phyloP scores from a whole-genome alignment of 2,329 filamentous ascomycete species.

The Ceratocystis harringtonii region DNA sequence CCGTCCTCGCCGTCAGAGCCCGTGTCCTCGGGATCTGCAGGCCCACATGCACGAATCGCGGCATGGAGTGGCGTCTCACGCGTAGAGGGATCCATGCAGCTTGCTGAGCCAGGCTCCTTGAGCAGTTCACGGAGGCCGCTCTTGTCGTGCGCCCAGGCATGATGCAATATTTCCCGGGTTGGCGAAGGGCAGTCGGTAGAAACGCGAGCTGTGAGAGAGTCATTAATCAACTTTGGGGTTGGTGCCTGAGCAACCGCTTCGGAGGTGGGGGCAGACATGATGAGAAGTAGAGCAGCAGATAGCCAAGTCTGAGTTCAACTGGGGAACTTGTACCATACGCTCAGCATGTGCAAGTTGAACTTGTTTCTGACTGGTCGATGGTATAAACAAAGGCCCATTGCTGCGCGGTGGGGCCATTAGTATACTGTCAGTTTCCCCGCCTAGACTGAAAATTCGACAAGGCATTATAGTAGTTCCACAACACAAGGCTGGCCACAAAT shows the following conservation, averaged over 20 bases:
- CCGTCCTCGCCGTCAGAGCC: slow-evolving; percentile 26
- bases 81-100: slow-evolving; percentile 69
- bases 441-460: neutral
- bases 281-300: neutral
- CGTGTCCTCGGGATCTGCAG: slow-evolving; percentile 22
- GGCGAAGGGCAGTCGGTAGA: slow-evolving; percentile 36
- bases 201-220: slow-evolving; percentile 39
- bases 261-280: slow-evolving; percentile 2
- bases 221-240: slow-evolving; percentile 25
- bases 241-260: neutral
- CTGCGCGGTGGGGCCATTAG: neutral
- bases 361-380: neutral
- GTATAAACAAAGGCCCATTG: neutral
- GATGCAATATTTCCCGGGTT: slow-evolving; percentile 36
- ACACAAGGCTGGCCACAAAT: neutral
- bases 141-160: slow-evolving; percentile 47
- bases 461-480: neutral
- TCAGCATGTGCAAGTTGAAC: neutral
- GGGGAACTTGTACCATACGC: neutral
- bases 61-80: slow-evolving; percentile 81
- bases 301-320: neutral
- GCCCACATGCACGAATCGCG: slow-evolving; percentile 63
- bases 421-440: neutral
- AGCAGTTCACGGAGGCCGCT: slow-evolving; percentile 54
- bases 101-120: slow-evolving; percentile 46